Percentiles rank a stretch among this genome's conserved stretches.
Evolutionary conservation across 2,329 filamentous ascomycete species (phyloP).

Genomic region (Colletotrichum tanaceti): DNA sequence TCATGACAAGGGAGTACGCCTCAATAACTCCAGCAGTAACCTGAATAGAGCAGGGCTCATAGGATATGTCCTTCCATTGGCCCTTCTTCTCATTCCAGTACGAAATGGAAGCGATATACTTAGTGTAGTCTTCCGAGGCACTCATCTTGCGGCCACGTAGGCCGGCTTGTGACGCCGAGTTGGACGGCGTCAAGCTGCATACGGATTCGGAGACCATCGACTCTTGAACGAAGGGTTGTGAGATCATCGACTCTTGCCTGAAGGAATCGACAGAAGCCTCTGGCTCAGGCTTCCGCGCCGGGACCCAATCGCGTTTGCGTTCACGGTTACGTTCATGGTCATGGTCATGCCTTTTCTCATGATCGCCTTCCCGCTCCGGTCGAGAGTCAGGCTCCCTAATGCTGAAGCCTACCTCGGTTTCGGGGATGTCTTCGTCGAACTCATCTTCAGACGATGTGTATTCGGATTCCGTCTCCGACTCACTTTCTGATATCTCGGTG

Average conservation of each 20-base stretch:
- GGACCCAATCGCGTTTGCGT: slow-evolving; percentile 40
- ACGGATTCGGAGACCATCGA: slow-evolving; percentile 62
- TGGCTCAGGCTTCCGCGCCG: slow-evolving; percentile 11
- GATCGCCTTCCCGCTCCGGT: slow-evolving; percentile 42
- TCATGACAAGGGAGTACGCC: slow-evolving; percentile 59
- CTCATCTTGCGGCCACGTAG: slow-evolving; percentile 65
- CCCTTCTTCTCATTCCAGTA: slow-evolving; percentile 72
- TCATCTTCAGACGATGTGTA: slow-evolving; percentile 64
- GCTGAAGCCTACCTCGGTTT: slow-evolving; percentile 69
- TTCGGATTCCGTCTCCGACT: slow-evolving; percentile 56
- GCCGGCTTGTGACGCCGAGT: slow-evolving; percentile 81
- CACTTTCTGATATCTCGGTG: slow-evolving; percentile 51
- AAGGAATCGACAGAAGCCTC: slow-evolving; percentile 7
- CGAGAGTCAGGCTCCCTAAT: slow-evolving; percentile 56
- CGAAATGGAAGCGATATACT: slow-evolving; percentile 67
- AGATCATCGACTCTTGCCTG: slow-evolving; percentile 53
- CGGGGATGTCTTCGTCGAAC: slow-evolving; percentile 69
- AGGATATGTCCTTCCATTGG: slow-evolving; percentile 68
- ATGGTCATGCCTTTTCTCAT: slow-evolving; percentile 42
- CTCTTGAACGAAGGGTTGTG: slow-evolving; percentile 42
- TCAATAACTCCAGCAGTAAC: slow-evolving; percentile 71
- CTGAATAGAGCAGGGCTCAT: slow-evolving; percentile 64
- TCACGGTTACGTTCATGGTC: slow-evolving; percentile 42
- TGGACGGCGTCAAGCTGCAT: slow-evolving; percentile 79
- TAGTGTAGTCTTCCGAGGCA: slow-evolving; percentile 56